phyloP scores from a whole-genome alignment of 139 green algal species.

The Pleodorina starrii region DNA sequence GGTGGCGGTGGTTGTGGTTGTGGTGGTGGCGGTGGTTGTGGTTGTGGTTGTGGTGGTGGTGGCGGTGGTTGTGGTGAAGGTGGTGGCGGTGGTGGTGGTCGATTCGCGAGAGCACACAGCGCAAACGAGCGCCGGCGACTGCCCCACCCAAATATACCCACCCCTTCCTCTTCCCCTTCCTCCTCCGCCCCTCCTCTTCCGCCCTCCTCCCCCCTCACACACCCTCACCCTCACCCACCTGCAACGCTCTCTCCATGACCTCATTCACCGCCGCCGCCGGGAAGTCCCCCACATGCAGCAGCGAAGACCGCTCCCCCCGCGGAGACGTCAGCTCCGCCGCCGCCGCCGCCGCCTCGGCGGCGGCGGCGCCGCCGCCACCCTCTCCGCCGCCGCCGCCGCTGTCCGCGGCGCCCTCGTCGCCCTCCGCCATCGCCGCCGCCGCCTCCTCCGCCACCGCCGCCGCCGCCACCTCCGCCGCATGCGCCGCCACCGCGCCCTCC shows the following conservation, averaged over 20 bases:
- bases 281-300: constrained; percentile 43
- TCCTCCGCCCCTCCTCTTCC: too few species aligned
- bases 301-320: neutral
- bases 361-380: neutral
- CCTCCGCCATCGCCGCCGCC: neutral
- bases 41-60: too few species aligned
- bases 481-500: constrained; percentile 18
- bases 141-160: too few species aligned
- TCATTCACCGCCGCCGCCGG: constrained; percentile 50
- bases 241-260: constrained; percentile 57
- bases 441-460: constrained; percentile 27
- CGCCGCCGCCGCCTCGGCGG: neutral
- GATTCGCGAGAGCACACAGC: too few species aligned
- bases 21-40: too few species aligned
- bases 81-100: too few species aligned
- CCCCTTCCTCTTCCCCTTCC: too few species aligned
- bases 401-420: neutral
- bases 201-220: too few species aligned
- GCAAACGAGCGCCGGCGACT: too few species aligned
- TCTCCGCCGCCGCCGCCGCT: neutral
- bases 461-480: constrained; percentile 5
- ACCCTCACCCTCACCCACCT: constrained; percentile 28
- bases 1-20: too few species aligned
- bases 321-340: neutral
- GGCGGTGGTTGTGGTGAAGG: too few species aligned